Evolutionary conservation across 2,329 filamentous ascomycete genomes (phyloP), one percentile per base, ranked within the genome.

Genomic region (Pseudopithomyces maydicus): DNA sequence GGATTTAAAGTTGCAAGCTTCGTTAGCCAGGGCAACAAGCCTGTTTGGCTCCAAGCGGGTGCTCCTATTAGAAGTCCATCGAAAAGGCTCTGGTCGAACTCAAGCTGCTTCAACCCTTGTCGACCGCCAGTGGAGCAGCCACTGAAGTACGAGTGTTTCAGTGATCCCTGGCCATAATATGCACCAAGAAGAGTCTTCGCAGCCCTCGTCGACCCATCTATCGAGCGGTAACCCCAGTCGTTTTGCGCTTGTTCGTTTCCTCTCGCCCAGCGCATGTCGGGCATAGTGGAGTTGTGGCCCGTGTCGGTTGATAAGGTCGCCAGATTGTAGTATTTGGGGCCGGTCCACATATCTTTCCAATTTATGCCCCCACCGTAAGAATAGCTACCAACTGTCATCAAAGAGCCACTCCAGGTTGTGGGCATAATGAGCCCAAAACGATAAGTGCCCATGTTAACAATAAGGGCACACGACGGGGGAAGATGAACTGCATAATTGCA

Each of bases 401-500:
- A 49, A 17, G 29, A 35, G 8, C 46, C 29, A n/a, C 36, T 38
- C 29, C 36, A 49, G n/a, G 46, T 19, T 14, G 46, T 32, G 15
- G 46, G 46, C 14, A 49, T 32, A 22, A 49, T 49, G 29, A 49
- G 32, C 17, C 15, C 46, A 35, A 49, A 49, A 6, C 46, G 46
- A 19, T 35, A 49, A 10, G 15, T 38, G 17, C 36, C 26, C 20
- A 35, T 49, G 15, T 23, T 32, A 6, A 35, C 46, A 15, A 49
- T 49, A 12, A 49, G 46, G 17, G 46, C 46, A 49, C 46, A 49
- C n/a, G 46, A 64, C 12, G 35, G 6, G 15, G 35, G 35, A 14
- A 36, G 35, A 36, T 36, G 15, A 11, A 14, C 11, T 11, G 35
- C 35, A 14, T 36, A 36, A n/a, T 36, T 36, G 35, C 35, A 36